Evolutionary conservation across 768 basidiomycete genomes (phyloP), one percentile per base, ranked within the genome.

Genomic region (Hydnomerulius pinastri): DNA sequence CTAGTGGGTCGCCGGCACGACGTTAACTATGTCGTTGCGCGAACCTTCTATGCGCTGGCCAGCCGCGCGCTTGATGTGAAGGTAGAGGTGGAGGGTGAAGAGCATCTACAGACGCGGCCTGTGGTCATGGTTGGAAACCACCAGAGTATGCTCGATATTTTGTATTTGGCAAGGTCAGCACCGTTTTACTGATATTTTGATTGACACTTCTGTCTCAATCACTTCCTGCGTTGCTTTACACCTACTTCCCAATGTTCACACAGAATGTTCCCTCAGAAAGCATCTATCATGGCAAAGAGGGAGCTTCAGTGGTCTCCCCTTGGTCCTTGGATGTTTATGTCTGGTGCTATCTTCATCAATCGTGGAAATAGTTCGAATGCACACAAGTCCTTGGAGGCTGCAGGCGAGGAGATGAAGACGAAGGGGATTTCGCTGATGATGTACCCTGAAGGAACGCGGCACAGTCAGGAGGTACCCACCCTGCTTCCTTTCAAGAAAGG

Each of bases 401-500:
- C 92, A 0, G 91, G 86, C 1, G 78, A 87, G 58, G 75, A 78
- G 35, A 91, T 98, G 85, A 90, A 88, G 72, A 59, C 67, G 27
- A 68, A 73, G 30, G 71, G 81, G 54, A 77, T 88, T 15, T 92
- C 92, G 13, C 71, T 98, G 40, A 96, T 92, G 89, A 85, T 99
- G 70, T 98, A 92, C 72, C 92, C 96, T 1, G 97, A 98, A 73
- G 97, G 97, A 25, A 99, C 97, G 10, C 83, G 96, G 29, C 83
- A 91, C 37, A 80, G 80, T 50, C 77, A 78, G 18, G 75, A 85
- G 54, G 71, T 76, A 27, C 79, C 87, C 7, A 78, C 81, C 27
- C 71, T 99, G 65, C 76, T 90, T 5, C 87, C 92, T 3, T 86
- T 99, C 76, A 99, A 99, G 78, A 99, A 98, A 70, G 97, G 97